Evolutionary conservation across 2,329 filamentous ascomycete genomes (phyloP).

Genomic region (Fusarium aywerte): DNA sequence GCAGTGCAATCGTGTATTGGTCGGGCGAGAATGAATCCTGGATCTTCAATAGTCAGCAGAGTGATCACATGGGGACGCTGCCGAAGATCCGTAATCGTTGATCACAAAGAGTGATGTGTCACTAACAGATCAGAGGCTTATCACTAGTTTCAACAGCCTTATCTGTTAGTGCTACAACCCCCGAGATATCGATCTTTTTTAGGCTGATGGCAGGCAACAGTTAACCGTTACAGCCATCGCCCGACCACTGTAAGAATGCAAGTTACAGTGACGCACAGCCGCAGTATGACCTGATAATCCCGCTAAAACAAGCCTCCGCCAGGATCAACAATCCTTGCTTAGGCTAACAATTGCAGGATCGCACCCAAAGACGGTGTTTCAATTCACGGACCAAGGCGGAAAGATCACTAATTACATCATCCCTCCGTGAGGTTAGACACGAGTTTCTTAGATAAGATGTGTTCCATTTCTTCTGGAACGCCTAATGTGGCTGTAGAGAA

Average conservation of each 20-base stretch:
- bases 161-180: neutral
- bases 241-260: neutral
- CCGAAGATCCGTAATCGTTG: constrained; percentile 18
- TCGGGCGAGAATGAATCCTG: neutral
- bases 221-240: neutral
- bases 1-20: constrained; percentile 11
- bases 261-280: neutral
- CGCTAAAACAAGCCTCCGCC: neutral
- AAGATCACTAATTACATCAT: neutral
- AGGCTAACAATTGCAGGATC: no score
- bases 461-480: neutral
- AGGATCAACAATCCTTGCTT: neutral
- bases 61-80: constrained; percentile 9
- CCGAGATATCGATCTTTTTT: neutral
- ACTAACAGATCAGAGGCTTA: neutral
- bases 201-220: neutral
- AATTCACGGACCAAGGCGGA: neutral
- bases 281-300: neutral
- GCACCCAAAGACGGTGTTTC: neutral
- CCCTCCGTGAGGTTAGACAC: neutral
- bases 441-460: neutral
- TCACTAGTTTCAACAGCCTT: rapidly evolving
- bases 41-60: neutral
- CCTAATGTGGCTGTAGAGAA: neutral
- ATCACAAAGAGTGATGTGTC: neutral